Evolutionary conservation across 1,284 basidiomycete species (phyloP).

Genomic region (Retiboletus fuscus): DNA sequence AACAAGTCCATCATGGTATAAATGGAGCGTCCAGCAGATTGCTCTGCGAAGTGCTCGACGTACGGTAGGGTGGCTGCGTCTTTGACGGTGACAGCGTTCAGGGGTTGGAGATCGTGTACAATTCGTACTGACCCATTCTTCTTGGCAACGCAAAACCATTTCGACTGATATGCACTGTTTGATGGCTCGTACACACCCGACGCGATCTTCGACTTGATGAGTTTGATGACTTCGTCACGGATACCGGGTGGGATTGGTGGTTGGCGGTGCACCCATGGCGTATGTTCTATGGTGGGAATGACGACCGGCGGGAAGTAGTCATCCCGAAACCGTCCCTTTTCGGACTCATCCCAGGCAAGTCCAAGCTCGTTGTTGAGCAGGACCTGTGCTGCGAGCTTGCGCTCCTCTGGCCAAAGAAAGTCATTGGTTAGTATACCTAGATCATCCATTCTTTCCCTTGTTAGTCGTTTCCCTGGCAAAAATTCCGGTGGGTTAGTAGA

Average conservation of each 20-base stretch:
- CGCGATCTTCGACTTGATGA: slow-evolving; percentile 50
- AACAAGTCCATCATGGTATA: slow-evolving; percentile 39
- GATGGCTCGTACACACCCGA: slow-evolving; percentile 52
- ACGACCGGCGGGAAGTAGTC: slow-evolving; percentile 34
- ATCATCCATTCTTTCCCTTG: background rate
- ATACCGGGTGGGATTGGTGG: slow-evolving; percentile 40
- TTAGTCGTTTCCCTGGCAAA: background rate
- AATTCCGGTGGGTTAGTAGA: background rate
- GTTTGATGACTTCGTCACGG: slow-evolving; percentile 41
- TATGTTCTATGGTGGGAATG: no score
- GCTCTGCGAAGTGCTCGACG: slow-evolving; percentile 33
- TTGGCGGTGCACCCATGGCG: slow-evolving; percentile 37
- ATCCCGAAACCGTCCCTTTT: slow-evolving; percentile 27
- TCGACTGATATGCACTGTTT: slow-evolving; percentile 49
- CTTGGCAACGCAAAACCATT: slow-evolving; percentile 24
- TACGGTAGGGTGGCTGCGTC: slow-evolving; percentile 33
- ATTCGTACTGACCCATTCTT: slow-evolving; percentile 40
- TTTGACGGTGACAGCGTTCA: slow-evolving; percentile 46
- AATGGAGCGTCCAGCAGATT: slow-evolving; percentile 19
- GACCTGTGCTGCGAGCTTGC: slow-evolving; percentile 27
- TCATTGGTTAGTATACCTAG: slow-evolving; percentile 11
- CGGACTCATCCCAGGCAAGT: slow-evolving; percentile 43
- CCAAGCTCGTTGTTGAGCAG: slow-evolving; percentile 35
- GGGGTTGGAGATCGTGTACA: slow-evolving; percentile 44
- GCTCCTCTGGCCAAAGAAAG: slow-evolving; percentile 46